These are phyloP conservation scores for Tolypocladium album DNA, from an alignment of 2,329 filamentous ascomycete genomes.

Conservation along the genomic window DNA sequence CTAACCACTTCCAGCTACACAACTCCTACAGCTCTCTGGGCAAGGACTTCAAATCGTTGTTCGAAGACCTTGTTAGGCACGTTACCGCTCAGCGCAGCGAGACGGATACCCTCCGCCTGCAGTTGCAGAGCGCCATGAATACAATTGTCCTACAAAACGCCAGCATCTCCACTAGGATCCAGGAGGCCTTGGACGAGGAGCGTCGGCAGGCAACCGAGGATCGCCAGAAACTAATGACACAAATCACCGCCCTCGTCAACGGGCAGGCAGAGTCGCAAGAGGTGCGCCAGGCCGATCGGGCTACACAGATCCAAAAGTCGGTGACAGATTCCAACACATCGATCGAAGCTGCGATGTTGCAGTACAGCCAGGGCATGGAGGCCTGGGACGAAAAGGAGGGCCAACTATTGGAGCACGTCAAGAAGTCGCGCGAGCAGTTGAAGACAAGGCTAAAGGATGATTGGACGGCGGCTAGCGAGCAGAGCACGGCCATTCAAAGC, in stretches of 20 bases:
- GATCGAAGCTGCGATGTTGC: conserved; percentile 53
- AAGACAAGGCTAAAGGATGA: conserved; percentile 79
- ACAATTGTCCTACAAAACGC: conserved; percentile 59
- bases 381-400: conserved; percentile 61
- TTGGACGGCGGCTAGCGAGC: conserved; percentile 69
- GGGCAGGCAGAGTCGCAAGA: conserved; percentile 66
- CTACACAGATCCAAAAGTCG: conserved; percentile 51
- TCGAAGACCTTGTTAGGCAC: conserved; percentile 69
- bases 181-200: conserved; percentile 66
- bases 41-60: conserved; percentile 74
- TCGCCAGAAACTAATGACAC: conserved; percentile 59
- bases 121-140: conserved; percentile 61
- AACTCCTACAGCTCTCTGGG: conserved; percentile 75
- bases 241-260: conserved; percentile 70
- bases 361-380: conserved; percentile 63
- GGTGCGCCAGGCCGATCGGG: conserved; percentile 52
- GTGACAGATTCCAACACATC: conserved; percentile 51
- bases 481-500: conserved; percentile 72
- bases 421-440: conserved; percentile 63
- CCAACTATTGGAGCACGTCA: conserved; percentile 58
- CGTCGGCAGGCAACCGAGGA: conserved; percentile 62
- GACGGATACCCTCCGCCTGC: conserved; percentile 58
- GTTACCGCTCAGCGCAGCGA: conserved; percentile 68
- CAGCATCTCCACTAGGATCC: conserved; percentile 53
- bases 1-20: conserved; percentile 48